Evolutionary conservation across 345 rosid genomes (phyloP), one percentile per base, ranked within the genome.

Genomic region (Salix udensis): DNA sequence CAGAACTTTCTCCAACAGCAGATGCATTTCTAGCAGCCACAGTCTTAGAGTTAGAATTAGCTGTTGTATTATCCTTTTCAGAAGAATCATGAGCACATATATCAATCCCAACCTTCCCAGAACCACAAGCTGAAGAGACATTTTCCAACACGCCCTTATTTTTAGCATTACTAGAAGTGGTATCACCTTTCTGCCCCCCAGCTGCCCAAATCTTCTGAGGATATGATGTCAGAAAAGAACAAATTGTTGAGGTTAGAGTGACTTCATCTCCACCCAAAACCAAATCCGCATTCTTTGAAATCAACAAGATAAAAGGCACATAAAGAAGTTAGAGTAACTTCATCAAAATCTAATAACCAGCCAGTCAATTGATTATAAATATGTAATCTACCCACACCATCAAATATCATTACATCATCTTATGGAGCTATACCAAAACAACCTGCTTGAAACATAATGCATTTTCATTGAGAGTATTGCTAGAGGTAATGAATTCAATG

Each of bases 201-300:
- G 83, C 74, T 37, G 91, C 92, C 89, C 90, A 76, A 61, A 94
- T 81, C 42, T 84, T 87, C 79, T 83, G 85, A 44, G 97, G 94
- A 85, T 92, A 91, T 50, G 77, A 76, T 50, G 80, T 75, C 71
- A 96, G 86, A 82, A 96, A 94, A 60, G 92, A 91, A 80, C 94
- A 92, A 75, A 78, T 70, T 19, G 81, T 80, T 7, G 96, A 89
- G 82, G 28, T 28, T 28, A 28, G 28, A 28, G 28, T 28, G 1
- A 28, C 99, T 73, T 92, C 98, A 74, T 94, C 99, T 52, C 97
- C 98, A 74, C 99, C 99, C 95, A 96, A 77, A 80, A 94, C 95
- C 94, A 96, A 84, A 86, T 93, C 97, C 1, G 93, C 97, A 76
- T 90, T 95, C 99, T 96, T 86, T 26, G 60, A 30, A 70, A 52